Evolutionary conservation across 1,139 yeast genomes (phyloP), one percentile per base, ranked within the genome.

Genomic region (Yamadazyma atmosphaerica): DNA sequence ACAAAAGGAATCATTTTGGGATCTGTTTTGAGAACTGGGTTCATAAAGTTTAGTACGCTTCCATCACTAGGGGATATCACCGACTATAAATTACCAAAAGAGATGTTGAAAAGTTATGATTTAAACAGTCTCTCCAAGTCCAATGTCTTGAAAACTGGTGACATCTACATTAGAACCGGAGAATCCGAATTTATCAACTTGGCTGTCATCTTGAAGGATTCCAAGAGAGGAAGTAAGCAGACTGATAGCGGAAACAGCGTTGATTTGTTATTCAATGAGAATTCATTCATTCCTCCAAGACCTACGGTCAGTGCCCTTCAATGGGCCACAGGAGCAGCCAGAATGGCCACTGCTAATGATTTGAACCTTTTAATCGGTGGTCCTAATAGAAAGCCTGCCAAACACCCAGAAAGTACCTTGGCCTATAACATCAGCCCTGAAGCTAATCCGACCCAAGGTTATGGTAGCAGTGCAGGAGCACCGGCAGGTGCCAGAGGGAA

Each of bases 241-340:
- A 55, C 54, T 11, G 16, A 9, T 19, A n/a, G n/a, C n/a, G 16
- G 25, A 4, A 19, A 12, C 15, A 38, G 55, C 6, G 70, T 77
- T 1, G 88, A 81, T 51, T 56, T 66, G 4, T 58, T 84, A 24
- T 84, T 82, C 60, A 79, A 83, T 47, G 79, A 76, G 16, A 76
- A 75, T 40, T 65, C 81, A 11, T 60, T 73, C 13, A 78, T 86
- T 10, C 95, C 96, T 1, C 79, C 81, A 17, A 73, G 98, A 34
- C 98, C 98, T 1, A 72, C 79, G 4, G 81, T 87, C 4, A 79
- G 89, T 36, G 79, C 95, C 0, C 68, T 87, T 38, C 94, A 84
- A 61, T 86, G 97, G 95, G 88, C 94, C 9, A 81, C 83, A 49
- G 96, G 96, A 4, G 4, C 68, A 58, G 38, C 74, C 83, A 1